Evolutionary conservation across 2,329 filamentous ascomycete species (phyloP), one percentile per base, ranked within the genome.

Genomic region (Cercospora beticola): DNA sequence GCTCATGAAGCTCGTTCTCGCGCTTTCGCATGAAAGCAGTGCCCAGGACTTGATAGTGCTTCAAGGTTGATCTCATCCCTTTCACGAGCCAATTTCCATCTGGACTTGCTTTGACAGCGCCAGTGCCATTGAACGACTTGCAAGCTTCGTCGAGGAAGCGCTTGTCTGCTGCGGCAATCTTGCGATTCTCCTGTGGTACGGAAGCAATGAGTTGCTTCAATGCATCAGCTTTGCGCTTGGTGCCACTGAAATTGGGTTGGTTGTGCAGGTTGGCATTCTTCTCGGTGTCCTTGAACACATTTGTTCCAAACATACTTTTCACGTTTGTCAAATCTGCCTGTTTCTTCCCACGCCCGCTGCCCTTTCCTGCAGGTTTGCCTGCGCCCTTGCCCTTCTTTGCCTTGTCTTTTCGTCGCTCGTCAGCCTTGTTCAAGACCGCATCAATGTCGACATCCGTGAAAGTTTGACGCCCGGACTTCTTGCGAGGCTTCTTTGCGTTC

Each of bases 21-120:
- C 84, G 80, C 3, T 77, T 72, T 0, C 85, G 73, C 87, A 89
- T 89, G 79, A 86, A 89, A 0, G 82, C 79, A 0, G 79, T 81
- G 0, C 83, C 86, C 0, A 85, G 78, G 0, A 89, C 70, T 64
- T 90, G 88, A 58, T 87, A 83, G 9, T 76, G 72, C 66, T 82
- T 82, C 0, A 89, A 73, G 0, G 77, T 72, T 0, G 79, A 81
- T 28, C 73, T 79, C 83, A 87, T 84, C 0, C 85, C 85, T 21
- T 78, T 82, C 0, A 87, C 76, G 0, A 75, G 57, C 83, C 83
- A 86, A 14, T 76, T 73, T 1, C 78, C 76, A 30, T 77, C 74
- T 0, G 78, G 78, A 62, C 74, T 70, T 3, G 76, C 74, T 23
- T 64, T 40, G 56, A 66, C 57, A 5, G 80, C 78, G 3, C 77